Evolutionary conservation across 108 stramenopile genomes (phyloP).

Genomic region (Pelagomonas calceolata): DNA sequence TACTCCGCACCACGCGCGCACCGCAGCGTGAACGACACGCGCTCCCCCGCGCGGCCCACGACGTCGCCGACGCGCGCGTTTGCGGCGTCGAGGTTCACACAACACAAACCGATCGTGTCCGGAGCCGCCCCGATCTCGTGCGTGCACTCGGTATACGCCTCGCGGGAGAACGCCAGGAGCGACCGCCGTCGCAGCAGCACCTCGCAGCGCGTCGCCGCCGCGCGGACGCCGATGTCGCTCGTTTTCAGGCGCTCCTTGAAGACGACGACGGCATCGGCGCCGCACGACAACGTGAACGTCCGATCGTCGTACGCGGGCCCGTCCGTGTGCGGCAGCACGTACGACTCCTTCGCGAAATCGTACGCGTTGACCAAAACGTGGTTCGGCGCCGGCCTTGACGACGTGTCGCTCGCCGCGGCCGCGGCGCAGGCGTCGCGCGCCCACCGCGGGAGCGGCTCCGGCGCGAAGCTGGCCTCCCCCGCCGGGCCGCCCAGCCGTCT

Average conservation of each 20-base stretch:
- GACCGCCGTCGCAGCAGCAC: background rate
- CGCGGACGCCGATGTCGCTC: constrained; percentile 10
- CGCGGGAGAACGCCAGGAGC: background rate
- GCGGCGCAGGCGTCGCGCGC: constrained; percentile 9
- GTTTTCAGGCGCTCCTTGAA: constrained; percentile 14
- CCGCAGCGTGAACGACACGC: too few relatives aligned
- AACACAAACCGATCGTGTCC: too few relatives aligned
- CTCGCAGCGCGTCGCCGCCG: background rate
- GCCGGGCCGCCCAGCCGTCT: constrained; percentile 19
- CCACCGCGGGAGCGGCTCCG: constrained; percentile 27
- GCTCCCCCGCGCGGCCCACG: too few relatives aligned
- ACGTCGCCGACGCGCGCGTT: too few relatives aligned
- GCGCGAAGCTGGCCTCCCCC: constrained; percentile 17
- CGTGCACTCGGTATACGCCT: background rate
- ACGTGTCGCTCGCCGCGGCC: constrained; percentile 3
- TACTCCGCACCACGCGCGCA: too few relatives aligned
- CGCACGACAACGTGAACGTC: constrained; percentile 21
- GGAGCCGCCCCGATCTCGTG: background rate
- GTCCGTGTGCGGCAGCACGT: constrained; percentile 32
- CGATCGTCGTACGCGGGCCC: constrained; percentile 24
- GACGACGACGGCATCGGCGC: constrained; percentile 18
- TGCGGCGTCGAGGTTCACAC: too few relatives aligned
- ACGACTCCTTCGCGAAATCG: constrained; percentile 24
- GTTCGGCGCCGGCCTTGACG: constrained; percentile 14
- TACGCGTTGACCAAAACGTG: constrained; percentile 26